Evolutionary conservation across 371 early-diverging fungal species (phyloP).

Genomic region (Apophysomyces variabilis): DNA sequence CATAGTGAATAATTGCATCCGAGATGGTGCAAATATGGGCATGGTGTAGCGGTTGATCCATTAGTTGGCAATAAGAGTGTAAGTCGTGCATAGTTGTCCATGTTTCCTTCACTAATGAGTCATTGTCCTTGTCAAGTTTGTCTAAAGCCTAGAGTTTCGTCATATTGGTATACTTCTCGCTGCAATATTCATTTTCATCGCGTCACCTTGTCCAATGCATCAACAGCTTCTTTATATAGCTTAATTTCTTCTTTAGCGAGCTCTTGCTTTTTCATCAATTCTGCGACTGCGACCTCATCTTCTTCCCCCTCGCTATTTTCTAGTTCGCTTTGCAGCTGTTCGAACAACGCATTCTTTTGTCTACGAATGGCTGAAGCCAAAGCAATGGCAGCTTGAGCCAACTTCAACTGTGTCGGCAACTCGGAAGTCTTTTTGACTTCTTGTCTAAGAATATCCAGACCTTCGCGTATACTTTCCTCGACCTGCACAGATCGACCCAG

Average conservation of each 20-base stretch:
- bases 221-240: slow-evolving; percentile 38
- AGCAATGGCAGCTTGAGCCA: slow-evolving; percentile 34
- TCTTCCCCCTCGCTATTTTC: slow-evolving; percentile 29
- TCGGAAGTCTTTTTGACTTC: slow-evolving; percentile 20
- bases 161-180: background rate
- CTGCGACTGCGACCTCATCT: slow-evolving; percentile 35
- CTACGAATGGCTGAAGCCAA: slow-evolving; percentile 31
- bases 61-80: slow-evolving; percentile 33
- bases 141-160: background rate
- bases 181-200: background rate
- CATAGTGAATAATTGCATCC: slow-evolving; percentile 20
- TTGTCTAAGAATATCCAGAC: slow-evolving; percentile 41
- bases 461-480: slow-evolving; percentile 53
- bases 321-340: slow-evolving; percentile 27
- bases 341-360: slow-evolving; percentile 33
- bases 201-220: slow-evolving; percentile 30
- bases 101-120: slow-evolving; percentile 17
- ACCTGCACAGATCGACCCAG: slow-evolving; percentile 45
- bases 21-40: slow-evolving; percentile 26
- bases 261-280: slow-evolving; percentile 37
- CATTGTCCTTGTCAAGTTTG: background rate
- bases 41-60: slow-evolving; percentile 32
- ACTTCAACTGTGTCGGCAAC: slow-evolving; percentile 9
- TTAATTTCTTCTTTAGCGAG: slow-evolving; percentile 34
- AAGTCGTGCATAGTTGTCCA: slow-evolving; percentile 29